Evolutionary conservation across 768 basidiomycete genomes (phyloP), one percentile per base, ranked within the genome.

Genomic region (Candolleomyces eurysporus): DNA sequence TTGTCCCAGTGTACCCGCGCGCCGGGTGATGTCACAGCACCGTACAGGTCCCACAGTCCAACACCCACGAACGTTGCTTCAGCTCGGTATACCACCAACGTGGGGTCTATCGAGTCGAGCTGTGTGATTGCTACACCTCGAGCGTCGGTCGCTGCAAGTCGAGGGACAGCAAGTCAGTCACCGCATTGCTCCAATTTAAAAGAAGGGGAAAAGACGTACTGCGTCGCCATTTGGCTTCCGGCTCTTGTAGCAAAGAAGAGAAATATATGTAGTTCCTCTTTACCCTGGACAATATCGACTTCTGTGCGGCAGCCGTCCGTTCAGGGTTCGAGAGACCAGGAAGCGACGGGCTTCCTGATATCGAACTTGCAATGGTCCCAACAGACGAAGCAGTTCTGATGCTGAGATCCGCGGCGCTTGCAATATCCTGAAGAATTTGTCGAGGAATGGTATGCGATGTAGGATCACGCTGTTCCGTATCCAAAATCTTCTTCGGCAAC

Each of bases 1-100:
- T 90, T 94, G 70, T 97, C 96, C 96, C 96, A 94, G 64, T 88
- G 87, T 13, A 82, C 76, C 58, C 88, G 83, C 13, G 90, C 89
- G 0, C 94, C 94, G 4, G 92, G 92, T 22, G 90, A 92, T n/a
- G 88, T 83, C 32, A 98, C 87, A 1, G 90, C 88, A 22, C 89
- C 88, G 64, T 90, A 96, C 19, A 98, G 77, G 71, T 99, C 97
- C 96, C 96, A 98, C 1, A 99, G 78, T 2, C 92, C 88, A 5
- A 98, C 88, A 21, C 96, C 96, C 40, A 98, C 96, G 69, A 98
- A 98, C 0, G 95, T 96, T 1, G 96, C 96, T 74, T 98, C 95
- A 1, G 97, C 96, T 21, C 94, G 86, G 71, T 94, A 98, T 3
- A 99, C 95, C 6, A 98, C 91, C 59, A 98, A 77, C 0, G 96